Evolutionary conservation across 2,329 filamentous ascomycete genomes (phyloP), one percentile per base, ranked within the genome.

Genomic region (Fusarium sp.): DNA sequence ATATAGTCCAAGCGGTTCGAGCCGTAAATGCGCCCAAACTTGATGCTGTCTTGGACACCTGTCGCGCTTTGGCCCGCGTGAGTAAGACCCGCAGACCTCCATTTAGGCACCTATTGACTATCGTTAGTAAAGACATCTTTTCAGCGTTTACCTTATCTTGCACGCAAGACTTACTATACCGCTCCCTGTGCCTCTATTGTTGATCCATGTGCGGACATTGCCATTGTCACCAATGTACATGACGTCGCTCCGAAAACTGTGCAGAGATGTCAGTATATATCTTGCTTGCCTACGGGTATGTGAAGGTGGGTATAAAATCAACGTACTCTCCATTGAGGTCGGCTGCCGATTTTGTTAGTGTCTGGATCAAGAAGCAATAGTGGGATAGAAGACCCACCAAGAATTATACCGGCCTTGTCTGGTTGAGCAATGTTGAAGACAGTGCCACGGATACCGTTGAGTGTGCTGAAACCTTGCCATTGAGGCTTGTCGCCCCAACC

Each of bases 261-360:
- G 26, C 26, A 28, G 26, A 34, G 3, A 6, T 15, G 18, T 48
- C 13, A 48, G 31, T 48, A 17, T 18, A 1, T 28, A 8, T 8
- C 9, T 10, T 28, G 9, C 5, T 28, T 3, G 26, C 26, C 9
- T 5, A 3, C 26, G 9, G 9, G 26, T 7, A 28, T 28, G 26
- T 28, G 26, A 3, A 28, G 7, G 9, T 10, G 26, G 26, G 31
- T 4, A 9, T 5, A 3, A 7, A 13, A 6, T n/a, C 33, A 8
- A 17, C 44, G 4, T 51, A 51, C 36, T 56, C 53, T 49, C 34
- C 34, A 4, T 56, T 56, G 15, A 56, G 7, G n/a, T 56, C 53
- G 14, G 52, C 52, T 55, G n/a, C 0, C 2, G 6, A 0, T 18
- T 15, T 5, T 22, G 31, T 55, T 31, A 48, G 44, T 34, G 14